Base-by-base conservation (phyloP, 148 eudicot species). In the Camellia sinensis region DNA sequence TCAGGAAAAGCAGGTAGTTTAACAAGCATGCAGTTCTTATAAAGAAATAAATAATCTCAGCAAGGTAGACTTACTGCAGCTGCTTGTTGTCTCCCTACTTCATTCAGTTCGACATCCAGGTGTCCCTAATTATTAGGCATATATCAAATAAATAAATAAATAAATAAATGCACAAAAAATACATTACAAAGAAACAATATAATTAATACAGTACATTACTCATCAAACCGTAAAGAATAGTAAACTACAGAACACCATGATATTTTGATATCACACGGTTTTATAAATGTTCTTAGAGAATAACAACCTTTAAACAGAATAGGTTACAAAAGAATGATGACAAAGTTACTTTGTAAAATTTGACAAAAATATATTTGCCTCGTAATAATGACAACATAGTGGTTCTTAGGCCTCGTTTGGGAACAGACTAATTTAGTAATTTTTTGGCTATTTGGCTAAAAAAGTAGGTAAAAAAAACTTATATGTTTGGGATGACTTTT, bases 81-180 rank as follows among this genome's bases (percentile, higher is more conserved):
- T 44, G 93, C 91, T 85, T 90, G 93, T 74, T 83, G 80, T 73
- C 91, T 88, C 57, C 93, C 93, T 72, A 78, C 81, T 77, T 88
- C 90, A 77, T 87, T 90, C 65, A 90, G 79, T 29, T 85, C 91
- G 44, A 90, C 90, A 85, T 90, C 91, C 78, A 90, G 76, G 67
- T 85, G 93, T 21, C 93, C 93, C 93, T 90, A 68, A 59, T 67
- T 67, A 60, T 48, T 3, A 22, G 65, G 52, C 45, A 12, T 5
- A 37, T 40, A 22, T 19, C 14, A 62, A 46, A 21, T 44, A 40
- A 22, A 17, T 18, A 62, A 46, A 21, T 44, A 40, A 22, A 17
- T 18, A 46, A 37, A 66, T 21, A 37, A 74, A 18, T 53, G 6
- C 52, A 48, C 52, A 48, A 2, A 48, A 48, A 48, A 48, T 7